Conservation (phyloP, 179 eudicot species). For the Monotropa hypopitys region DNA sequence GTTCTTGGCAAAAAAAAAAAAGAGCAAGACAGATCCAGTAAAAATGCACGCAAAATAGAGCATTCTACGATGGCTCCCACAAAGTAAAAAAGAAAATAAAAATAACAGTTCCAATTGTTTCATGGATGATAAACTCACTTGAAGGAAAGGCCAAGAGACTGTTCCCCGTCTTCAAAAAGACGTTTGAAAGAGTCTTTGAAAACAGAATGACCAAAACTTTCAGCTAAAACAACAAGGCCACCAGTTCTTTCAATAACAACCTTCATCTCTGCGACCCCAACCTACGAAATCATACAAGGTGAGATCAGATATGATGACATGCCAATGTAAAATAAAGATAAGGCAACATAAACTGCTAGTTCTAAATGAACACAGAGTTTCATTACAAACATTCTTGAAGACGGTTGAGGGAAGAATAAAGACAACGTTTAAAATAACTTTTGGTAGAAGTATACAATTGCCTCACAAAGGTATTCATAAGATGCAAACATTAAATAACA, state of each 20-base stretch:
- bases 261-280: slow-evolving; percentile 98
- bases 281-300: slow-evolving; percentile 28
- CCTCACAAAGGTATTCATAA: not conserved
- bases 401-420: not conserved
- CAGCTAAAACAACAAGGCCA: slow-evolving; percentile 88
- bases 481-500: not conserved
- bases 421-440: not conserved
- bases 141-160: slow-evolving; percentile 76
- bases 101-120: not conserved
- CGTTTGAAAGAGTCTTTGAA: slow-evolving; percentile 90
- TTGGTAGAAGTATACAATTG: not conserved
- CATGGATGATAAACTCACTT: slow-evolving; percentile 48
- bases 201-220: slow-evolving; percentile 96
- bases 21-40: not conserved
- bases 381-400: not conserved
- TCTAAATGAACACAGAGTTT: not conserved
- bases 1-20: not conserved
- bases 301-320: not conserved
- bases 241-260: slow-evolving; percentile 92
- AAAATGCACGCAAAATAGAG: not conserved
- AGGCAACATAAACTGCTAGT: not conserved
- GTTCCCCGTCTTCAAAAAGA: slow-evolving; percentile 72
- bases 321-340: not conserved
- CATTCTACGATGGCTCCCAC: not conserved
- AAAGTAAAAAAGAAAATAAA: no score